These are phyloP conservation scores for Erigeron philadelphicus DNA, from an alignment of 140 eudicot species.

Conservation along the genomic window DNA sequence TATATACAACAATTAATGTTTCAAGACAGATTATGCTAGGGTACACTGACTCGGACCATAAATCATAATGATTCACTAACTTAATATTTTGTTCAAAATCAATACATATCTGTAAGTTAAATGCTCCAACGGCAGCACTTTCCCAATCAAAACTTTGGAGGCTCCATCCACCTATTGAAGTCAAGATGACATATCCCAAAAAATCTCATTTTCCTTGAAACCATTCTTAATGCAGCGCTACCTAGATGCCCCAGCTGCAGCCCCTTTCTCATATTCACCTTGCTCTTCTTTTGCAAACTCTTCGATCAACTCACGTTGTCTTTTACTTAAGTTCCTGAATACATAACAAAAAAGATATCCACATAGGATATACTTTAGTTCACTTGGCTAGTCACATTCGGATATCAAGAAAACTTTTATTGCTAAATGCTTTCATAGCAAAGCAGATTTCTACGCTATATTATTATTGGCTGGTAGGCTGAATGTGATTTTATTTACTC, in stretches of 20 bases:
- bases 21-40: slow-evolving; percentile 7
- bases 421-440: no score
- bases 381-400: not conserved
- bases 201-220: not conserved
- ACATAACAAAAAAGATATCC: not conserved
- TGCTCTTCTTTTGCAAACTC: slow-evolving; percentile 77
- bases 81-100: slow-evolving; percentile 19
- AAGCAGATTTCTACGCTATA: not conserved
- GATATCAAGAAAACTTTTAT: not conserved
- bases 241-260: slow-evolving; percentile 65
- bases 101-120: slow-evolving; percentile 8
- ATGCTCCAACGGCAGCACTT: slow-evolving; percentile 10
- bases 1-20: slow-evolving; percentile 21
- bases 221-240: slow-evolving; percentile 21
- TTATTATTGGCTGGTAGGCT: not conserved
- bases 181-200: slow-evolving; percentile 20
- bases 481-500: not conserved
- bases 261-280: slow-evolving; percentile 48
- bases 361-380: not conserved
- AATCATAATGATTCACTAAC: slow-evolving; percentile 2
- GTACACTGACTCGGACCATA: slow-evolving; percentile 7
- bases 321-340: slow-evolving; percentile 52
- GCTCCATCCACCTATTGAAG: slow-evolving; percentile 4
- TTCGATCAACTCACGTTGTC: slow-evolving; percentile 71
- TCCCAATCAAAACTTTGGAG: slow-evolving; percentile 32